Percentiles rank a stretch among this genome's conserved stretches.
phyloP scores from a whole-genome alignment of 352 stramenopile genomes.

The Globisporangium canariense region DNA sequence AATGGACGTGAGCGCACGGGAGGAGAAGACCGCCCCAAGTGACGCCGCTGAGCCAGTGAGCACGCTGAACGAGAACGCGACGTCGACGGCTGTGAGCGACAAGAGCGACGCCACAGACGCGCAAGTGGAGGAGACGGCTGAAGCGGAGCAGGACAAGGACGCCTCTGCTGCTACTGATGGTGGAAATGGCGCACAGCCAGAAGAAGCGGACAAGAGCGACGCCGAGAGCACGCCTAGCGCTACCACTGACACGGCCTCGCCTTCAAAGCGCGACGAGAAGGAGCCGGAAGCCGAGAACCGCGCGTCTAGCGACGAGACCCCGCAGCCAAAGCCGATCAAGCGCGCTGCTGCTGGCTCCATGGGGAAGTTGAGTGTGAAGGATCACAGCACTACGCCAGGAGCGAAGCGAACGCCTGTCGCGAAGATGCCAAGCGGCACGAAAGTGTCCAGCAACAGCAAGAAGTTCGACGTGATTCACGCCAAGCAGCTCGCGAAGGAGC shows the following conservation, averaged over 20 bases:
- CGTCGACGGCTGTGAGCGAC: background rate
- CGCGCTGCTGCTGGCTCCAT: constrained; percentile 8
- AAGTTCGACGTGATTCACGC: constrained; percentile 17
- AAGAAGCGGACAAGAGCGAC: background rate
- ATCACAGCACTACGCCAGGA: background rate
- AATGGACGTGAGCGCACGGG: constrained; percentile 1
- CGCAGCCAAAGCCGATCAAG: constrained; percentile 11
- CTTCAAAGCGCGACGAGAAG: background rate
- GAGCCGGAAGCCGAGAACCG: background rate
- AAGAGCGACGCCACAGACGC: background rate
- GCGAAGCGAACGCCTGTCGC: constrained; percentile 12
- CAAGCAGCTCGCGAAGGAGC: constrained; percentile 15
- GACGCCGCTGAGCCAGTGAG: background rate
- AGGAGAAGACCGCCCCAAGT: background rate
- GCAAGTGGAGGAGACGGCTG: background rate
- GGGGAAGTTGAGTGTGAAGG: constrained; percentile 11
- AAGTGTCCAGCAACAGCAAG: constrained; percentile 16
- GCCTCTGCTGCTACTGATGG: background rate
- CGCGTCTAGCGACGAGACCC: constrained; percentile 4
- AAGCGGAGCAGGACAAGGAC: background rate
- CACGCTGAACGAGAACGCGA: background rate
- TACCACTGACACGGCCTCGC: background rate
- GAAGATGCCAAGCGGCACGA: constrained; percentile 15
- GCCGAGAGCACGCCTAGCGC: background rate
- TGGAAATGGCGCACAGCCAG: background rate